Base-by-base conservation (phyloP, 768 basidiomycete species). In the Rhodotorula toruloides region DNA sequence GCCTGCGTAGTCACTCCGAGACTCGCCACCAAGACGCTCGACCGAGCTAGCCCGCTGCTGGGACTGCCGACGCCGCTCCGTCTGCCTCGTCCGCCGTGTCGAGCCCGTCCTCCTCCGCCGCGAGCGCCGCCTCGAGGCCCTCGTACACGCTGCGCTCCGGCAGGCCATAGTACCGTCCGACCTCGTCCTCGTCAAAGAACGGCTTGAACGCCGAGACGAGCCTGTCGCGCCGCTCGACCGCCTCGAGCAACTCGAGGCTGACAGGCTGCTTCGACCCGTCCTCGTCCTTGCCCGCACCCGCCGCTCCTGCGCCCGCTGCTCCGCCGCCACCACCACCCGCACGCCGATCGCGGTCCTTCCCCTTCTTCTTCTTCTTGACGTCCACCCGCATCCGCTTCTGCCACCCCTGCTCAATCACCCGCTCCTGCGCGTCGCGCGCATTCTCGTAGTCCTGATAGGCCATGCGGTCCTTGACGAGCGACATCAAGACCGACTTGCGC, bases 391-490 rank as follows among this genome's bases (percentile, higher is more conserved):
- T 87, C 53, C 92, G 81, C 77, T 88, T 91, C 58, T 83, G 76
- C 79, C 87, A 96, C 16, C 86, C 80, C 25, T 79, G 81, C 52
- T 83, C 80, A 76, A 97, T 90, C 72, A 86, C 86, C 80, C 85
- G 87, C 81, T 98, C 93, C 54, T 98, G 83, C 8, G 87, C 82
- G 68, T 94, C 91, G 25, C 92, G 85, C 13, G 84, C 77, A 37
- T 90, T 88, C 63, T 90, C 78, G 79, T 94, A 98, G 74, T 98
- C 94, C 74, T 91, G 89, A 75, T 91, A 90, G 11, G 87, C 91
- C 25, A 98, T 82, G 29, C 92, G 84, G 74, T 92, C 90, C 65
- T 87, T 85, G 36, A 92, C 91, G 67, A 92, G 83, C 21, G 81
- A 80, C 21, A 82, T 82, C 4, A 98, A 83, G 7, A 88, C 85